Evolutionary conservation across 345 rosid species (phyloP).

Genomic region (Eucalyptus shirleyi): DNA sequence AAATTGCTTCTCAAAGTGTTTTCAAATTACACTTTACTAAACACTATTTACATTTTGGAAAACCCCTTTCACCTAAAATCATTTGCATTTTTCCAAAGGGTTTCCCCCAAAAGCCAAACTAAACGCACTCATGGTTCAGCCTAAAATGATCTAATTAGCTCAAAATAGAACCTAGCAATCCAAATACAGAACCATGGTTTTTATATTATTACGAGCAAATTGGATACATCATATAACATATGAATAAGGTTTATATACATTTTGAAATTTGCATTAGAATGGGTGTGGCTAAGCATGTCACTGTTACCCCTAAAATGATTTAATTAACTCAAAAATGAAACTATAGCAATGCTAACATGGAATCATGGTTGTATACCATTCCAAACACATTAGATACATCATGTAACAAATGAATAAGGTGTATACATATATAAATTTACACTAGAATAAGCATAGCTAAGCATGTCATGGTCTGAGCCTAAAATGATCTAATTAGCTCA

Average conservation of each 20-base stretch:
- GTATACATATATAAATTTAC: neutral
- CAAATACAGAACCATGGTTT: neutral
- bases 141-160: neutral
- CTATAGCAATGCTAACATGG: neutral
- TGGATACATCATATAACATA: neutral
- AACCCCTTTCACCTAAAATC: too few relatives aligned
- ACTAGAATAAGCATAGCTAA: neutral
- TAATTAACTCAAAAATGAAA: neutral
- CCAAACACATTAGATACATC: neutral
- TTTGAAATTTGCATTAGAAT: neutral
- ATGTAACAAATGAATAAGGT: neutral
- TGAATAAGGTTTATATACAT: neutral
- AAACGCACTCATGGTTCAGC: neutral
- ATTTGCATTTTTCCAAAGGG: too few relatives aligned
- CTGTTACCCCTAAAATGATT: neutral
- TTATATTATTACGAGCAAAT: neutral
- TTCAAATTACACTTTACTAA: too few relatives aligned
- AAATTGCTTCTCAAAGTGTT: too few relatives aligned
- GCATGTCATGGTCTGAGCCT: neutral
- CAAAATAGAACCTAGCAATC: neutral
- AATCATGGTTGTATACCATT: neutral
- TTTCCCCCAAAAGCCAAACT: too few relatives aligned
- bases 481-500: neutral
- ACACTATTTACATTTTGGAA: too few relatives aligned
- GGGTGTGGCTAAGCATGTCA: neutral